A percentile compares a stretch with the other conserved stretches of the same genome.
Conservation (phyloP, 495 filamentous ascomycete species). For the Hypoxylon trugodes region DNA sequence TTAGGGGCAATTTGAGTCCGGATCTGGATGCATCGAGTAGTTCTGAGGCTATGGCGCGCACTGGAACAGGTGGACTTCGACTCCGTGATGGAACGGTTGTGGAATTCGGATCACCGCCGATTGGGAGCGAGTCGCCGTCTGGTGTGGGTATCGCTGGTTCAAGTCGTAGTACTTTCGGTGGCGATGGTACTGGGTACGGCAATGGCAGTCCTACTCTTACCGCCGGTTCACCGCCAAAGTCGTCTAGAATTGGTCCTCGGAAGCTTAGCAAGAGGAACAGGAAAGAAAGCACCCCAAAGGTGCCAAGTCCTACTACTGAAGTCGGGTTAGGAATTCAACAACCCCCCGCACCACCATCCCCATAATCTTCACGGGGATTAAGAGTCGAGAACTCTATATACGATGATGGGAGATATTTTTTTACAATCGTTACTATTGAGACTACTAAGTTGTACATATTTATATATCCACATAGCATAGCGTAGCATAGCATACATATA, state of each 20-base stretch:
- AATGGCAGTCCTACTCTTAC: background rate
- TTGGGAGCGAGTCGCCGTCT: background rate
- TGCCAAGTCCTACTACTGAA: background rate
- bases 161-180: background rate
- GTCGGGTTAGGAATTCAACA: constrained; percentile 29
- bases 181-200: background rate
- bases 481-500: constrained; percentile 6
- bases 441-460: constrained; percentile 14
- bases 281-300: constrained; percentile 1
- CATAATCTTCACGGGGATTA: background rate
- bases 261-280: constrained; percentile 15
- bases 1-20: constrained; percentile 1
- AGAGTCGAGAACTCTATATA: constrained; percentile 7
- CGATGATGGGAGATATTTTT: background rate
- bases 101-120: constrained; percentile 43
- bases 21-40: background rate
- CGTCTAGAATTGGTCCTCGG: constrained; percentile 17
- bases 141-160: background rate
- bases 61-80: constrained; percentile 42
- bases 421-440: background rate
- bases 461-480: background rate
- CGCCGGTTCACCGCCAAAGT: background rate
- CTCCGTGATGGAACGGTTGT: constrained; percentile 43
- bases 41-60: constrained; percentile 40
- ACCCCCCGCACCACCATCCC: background rate